phyloP scores from a whole-genome alignment of 2,329 filamentous ascomycete species.

The Sporothrix pseudoabietina region DNA sequence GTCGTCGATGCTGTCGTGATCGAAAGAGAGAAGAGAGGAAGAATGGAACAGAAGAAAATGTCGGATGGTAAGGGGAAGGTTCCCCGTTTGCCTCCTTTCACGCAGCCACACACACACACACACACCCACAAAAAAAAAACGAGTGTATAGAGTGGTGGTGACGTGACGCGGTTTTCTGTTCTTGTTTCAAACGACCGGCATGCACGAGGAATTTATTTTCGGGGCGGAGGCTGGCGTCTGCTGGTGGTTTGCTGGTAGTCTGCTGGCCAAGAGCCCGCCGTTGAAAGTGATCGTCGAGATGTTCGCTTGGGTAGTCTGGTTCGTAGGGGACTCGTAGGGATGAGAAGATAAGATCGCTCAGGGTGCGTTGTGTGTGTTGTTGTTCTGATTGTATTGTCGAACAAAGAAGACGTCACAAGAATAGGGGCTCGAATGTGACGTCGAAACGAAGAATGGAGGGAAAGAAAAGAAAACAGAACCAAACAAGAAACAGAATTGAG shows the following conservation, averaged over 20 bases:
- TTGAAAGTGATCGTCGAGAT: slow-evolving; percentile 15
- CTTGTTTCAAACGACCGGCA: background rate
- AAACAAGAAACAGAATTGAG: background rate
- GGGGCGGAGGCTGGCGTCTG: background rate
- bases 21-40: background rate
- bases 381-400: background rate
- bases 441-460: background rate
- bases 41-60: background rate
- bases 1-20: slow-evolving; percentile 11
- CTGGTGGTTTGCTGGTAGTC: background rate
- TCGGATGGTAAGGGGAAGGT: background rate
- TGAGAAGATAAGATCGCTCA: background rate
- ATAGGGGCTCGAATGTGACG: background rate
- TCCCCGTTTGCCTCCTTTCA: background rate
- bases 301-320: slow-evolving; percentile 1
- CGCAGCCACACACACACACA: background rate
- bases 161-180: slow-evolving; percentile 21
- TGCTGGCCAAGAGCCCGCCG: background rate
- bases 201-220: background rate
- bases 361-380: background rate
- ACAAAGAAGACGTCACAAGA: background rate
- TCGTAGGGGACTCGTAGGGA: background rate
- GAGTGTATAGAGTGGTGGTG: background rate
- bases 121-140: too few relatives aligned
- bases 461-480: slow-evolving; percentile 19